Percentiles rank a stretch among this genome's conserved stretches.
These are phyloP conservation scores for Jacaranda mimosifolia DNA, from an alignment of 257 asterid species.

Conservation along the genomic window DNA sequence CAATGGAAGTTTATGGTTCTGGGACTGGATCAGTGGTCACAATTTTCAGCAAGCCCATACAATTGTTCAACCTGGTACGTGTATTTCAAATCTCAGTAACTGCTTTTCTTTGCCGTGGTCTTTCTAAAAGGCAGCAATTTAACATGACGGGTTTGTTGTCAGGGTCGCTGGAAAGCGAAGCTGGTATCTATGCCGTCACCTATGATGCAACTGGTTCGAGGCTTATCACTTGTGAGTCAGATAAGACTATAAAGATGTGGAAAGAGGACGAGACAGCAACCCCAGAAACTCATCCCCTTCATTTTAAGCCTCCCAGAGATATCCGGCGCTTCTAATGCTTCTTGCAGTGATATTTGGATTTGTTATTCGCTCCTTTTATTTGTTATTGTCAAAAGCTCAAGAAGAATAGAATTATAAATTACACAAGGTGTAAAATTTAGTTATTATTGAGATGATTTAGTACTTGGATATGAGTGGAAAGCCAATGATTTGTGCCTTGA, in stretches of 20 bases:
- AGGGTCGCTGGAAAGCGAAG: conserved; percentile 98
- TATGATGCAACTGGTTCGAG: conserved; percentile 82
- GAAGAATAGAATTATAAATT: background rate
- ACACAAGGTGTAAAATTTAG: conserved; percentile 26
- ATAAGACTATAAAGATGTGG: conserved; percentile 98
- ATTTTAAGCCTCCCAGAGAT: conserved; percentile 94
- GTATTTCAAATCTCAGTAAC: background rate
- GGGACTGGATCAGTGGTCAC: conserved; percentile 99
- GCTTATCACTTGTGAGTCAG: conserved; percentile 94
- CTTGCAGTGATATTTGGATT: background rate
- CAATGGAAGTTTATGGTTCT: conserved; percentile 98
- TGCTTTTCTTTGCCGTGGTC: background rate
- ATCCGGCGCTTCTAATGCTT: conserved; percentile 72
- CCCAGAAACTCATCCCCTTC: conserved; percentile 90
- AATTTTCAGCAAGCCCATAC: conserved; percentile 98
- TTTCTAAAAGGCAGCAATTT: background rate
- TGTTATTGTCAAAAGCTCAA: background rate
- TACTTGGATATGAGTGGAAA: conserved; percentile 2
- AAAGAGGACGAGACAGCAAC: conserved; percentile 89
- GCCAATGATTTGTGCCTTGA: background rate
- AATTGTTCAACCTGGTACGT: conserved; percentile 92
- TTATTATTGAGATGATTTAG: conserved; percentile 8
- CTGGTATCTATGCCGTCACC: conserved; percentile 81
- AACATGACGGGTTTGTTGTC: conserved; percentile 1
- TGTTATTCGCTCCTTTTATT: background rate